A percentile compares a stretch with the other conserved stretches of the same genome.
These are phyloP conservation scores for Lactarius deliciosus DNA, from an alignment of 768 basidiomycete genomes.

Conservation along the genomic window DNA sequence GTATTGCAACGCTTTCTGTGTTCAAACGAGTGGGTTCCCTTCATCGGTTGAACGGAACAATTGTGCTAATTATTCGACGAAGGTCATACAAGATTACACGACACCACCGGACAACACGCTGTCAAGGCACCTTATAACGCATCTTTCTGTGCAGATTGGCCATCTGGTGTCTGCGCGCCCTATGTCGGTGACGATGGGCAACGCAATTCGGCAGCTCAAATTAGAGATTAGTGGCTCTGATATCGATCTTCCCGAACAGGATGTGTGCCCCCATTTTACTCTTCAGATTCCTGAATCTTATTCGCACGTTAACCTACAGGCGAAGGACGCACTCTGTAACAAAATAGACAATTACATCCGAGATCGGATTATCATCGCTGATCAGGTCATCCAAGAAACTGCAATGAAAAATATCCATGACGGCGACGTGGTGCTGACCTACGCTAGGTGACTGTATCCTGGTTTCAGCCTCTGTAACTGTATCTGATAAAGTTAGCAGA, in stretches of 20 bases:
- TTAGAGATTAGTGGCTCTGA: conserved; percentile 90
- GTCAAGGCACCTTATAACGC: conserved; percentile 86
- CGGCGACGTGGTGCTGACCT: conserved; percentile 90
- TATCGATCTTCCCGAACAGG: conserved; percentile 92
- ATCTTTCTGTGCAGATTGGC: conserved; percentile 90
- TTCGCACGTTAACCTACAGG: conserved; percentile 47
- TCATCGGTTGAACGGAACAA: conserved; percentile 19
- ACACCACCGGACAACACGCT: conserved; percentile 86
- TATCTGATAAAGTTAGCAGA: conserved; percentile 42
- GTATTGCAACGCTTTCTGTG: conserved; percentile 86
- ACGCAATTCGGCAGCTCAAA: conserved; percentile 92
- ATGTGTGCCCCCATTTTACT: conserved; percentile 54
- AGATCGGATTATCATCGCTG: conserved; percentile 91
- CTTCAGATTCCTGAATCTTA: conserved; percentile 7
- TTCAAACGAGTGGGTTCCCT: conserved; percentile 77
- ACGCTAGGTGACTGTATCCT: conserved; percentile 62
- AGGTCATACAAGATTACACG: conserved; percentile 90
- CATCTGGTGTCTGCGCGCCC: conserved; percentile 85
- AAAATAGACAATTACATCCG: conserved; percentile 93
- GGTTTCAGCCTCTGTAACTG: conserved; percentile 7
- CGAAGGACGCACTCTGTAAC: conserved; percentile 77
- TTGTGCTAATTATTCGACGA: conserved; percentile 27
- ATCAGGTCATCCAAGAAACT: conserved; percentile 86
- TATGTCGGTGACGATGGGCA: conserved; percentile 93
- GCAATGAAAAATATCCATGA: conserved; percentile 93